Evolutionary conservation across 2,329 filamentous ascomycete genomes (phyloP), one percentile per base, ranked within the genome.

Genomic region (Pseudogymnoascus sp.): DNA sequence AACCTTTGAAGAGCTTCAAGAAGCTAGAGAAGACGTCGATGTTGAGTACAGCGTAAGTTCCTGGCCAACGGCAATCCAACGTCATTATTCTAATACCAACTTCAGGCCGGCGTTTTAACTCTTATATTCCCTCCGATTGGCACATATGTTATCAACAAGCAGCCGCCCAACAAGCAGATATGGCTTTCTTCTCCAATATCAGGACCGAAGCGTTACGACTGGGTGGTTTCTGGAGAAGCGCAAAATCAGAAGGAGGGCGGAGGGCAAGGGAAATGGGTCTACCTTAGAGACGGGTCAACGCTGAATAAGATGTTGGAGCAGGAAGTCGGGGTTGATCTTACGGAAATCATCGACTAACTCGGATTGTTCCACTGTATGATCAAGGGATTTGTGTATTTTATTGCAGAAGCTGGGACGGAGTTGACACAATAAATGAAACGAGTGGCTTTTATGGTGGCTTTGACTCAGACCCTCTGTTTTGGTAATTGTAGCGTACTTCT

Each of bases 111-210:
- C 63, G 92, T 97, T 63, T 82, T 97, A 69, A 92, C 87, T 67
- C 81, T 97, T 71, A 81, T 79, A 6, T 85, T 90, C 69, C 84
- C 86, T 1, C 79, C 82, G 11, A 80, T 85, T 61, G 92, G 93
- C 66, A 93, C 86, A 31, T 99, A 96, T 74, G 90, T 99, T 65
- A 83, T 99, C 78, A 99, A 99, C 84, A 99, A 99, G 77, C 95
- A 99, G 76, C 95, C 95, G 0, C 92, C 93, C 19, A 97, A 97
- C 81, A 95, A 92, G 80, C 95, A 89, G 74, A 96, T 99, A 73
- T 99, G 95, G 95, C 85, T 97, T 53, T 95, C 91, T 38, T 96
- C 91, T 47, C 95, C 95, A 3, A 80, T 91, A 62, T 93, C 90
- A 5, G 95, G 95, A 0, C 95, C 95, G 13, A 97, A 97, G 78